Base-by-base conservation (phyloP, 2,329 filamentous ascomycete species). In the Pyrenophora teres region DNA sequence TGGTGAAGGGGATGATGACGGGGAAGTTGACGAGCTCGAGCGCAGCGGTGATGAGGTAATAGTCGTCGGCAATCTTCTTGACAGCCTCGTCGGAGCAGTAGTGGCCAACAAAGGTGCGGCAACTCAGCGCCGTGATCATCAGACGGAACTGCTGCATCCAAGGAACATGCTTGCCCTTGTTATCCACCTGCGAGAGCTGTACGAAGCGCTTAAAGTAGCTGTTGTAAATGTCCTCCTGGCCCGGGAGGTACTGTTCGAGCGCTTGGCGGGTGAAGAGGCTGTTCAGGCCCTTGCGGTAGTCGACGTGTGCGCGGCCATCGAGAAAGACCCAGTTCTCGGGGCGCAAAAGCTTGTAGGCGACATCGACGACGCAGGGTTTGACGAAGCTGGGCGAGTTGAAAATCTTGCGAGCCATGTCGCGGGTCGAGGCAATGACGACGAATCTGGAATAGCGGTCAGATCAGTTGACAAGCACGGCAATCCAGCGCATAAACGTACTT, bases 231-330 rank as follows among this genome's bases (percentile, higher is more conserved):
- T 92, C 89, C 76, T 97, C 90, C 78, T 97, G 90, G 40, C 90
- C 89, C 36, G 93, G 94, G 40, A 99, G 85, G 75, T 97, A 99
- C 65, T 81, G 82, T 64, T 91, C 87, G 68, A 99, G 85, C 16
- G 93, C 91, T 72, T 89, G 86, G 71, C 92, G 90, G 38, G 93
- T 97, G 80, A 99, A 99, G 23, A 97, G 84, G 52, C 87, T 88
- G 74, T 97, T 97, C 62, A 99, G 81, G 46, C 94, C 94, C 80
- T 97, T 97, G 73, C 94, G 92, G 78, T 94, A 99, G 69, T 97
- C 94, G 63, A 96, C 90, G 68, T 99, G 94, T 33, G 87, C 86
- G 78, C 92, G 95, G 69, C 94, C 94, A 71, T 97, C 93, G 61
- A 99, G 81, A 78, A 97, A 97, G 15, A 97, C 94, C 91, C 92